Evolutionary conservation across 1,284 basidiomycete species (phyloP).

Genomic region (Uromyces viciae-fabae): DNA sequence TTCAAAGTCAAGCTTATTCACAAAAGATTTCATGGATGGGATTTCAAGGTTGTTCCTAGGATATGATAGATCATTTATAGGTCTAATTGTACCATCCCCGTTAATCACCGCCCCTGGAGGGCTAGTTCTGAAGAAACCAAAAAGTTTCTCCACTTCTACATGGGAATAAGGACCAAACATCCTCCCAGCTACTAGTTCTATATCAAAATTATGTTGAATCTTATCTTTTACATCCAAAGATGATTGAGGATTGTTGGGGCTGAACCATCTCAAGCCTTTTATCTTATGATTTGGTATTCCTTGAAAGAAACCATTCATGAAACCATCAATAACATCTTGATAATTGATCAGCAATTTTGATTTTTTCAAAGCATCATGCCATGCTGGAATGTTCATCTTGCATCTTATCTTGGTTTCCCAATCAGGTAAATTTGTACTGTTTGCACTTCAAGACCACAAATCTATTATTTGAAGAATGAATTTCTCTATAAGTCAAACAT

Average conservation of each 20-base stretch:
- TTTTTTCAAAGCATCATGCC: not conserved
- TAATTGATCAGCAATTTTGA: not conserved
- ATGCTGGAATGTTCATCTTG: not conserved
- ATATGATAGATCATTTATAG: slow-evolving; percentile 12
- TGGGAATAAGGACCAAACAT: slow-evolving; percentile 3
- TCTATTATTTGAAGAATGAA: not conserved
- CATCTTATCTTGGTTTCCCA: not conserved
- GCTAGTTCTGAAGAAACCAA: slow-evolving; percentile 11
- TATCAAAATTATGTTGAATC: not conserved
- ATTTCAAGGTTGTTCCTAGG: not conserved
- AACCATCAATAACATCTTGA: not conserved
- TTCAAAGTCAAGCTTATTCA: not conserved
- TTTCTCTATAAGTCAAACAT: not conserved
- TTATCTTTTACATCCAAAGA: not conserved
- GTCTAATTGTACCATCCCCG: slow-evolving; percentile 1
- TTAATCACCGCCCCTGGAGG: slow-evolving; percentile 12
- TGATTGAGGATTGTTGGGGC: not conserved
- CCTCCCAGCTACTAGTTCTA: not conserved
- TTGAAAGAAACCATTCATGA: slow-evolving; percentile 5
- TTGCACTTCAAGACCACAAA: not conserved
- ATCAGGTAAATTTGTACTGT: not conserved
- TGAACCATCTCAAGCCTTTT: not conserved
- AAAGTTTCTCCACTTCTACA: not conserved
- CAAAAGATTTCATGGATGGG: not conserved
- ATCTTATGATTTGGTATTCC: not conserved